phyloP scores from a whole-genome alignment of 331 rosid species.

The Acacia pycnantha region DNA sequence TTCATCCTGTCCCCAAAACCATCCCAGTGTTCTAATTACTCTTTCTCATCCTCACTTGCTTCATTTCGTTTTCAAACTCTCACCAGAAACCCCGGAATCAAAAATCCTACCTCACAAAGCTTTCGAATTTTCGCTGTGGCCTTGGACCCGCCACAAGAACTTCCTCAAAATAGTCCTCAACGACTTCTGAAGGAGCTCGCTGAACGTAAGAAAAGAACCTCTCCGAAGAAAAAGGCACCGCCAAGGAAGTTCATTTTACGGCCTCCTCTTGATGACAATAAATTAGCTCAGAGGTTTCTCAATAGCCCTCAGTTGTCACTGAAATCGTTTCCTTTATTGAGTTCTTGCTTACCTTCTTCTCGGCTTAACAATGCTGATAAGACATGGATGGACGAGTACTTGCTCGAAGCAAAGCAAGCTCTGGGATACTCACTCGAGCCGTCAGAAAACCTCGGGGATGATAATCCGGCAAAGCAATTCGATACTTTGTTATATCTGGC shows the following conservation, averaged over 20 bases:
- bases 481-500: constrained; percentile 86
- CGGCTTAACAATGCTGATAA: constrained; percentile 81
- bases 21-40: constrained; percentile 36
- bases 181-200: constrained; percentile 89
- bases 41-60: constrained; percentile 64
- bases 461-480: constrained; percentile 86
- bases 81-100: constrained; percentile 29
- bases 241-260: constrained; percentile 67
- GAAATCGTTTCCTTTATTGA: constrained; percentile 78
- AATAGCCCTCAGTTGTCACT: constrained; percentile 86
- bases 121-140: constrained; percentile 61
- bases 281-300: constrained; percentile 76
- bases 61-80: constrained; percentile 45
- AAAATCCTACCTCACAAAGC: constrained; percentile 25
- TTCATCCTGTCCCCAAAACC: constrained; percentile 46
- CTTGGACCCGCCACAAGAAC: constrained; percentile 62
- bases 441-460: constrained; percentile 65
- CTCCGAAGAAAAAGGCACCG: constrained; percentile 72
- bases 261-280: constrained; percentile 87
- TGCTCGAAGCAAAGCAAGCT: constrained; percentile 94
- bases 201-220: constrained; percentile 70
- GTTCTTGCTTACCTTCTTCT: constrained; percentile 86
- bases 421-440: constrained; percentile 90
- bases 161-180: constrained; percentile 78
- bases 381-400: constrained; percentile 87